Evolutionary conservation across 2,329 filamentous ascomycete species (phyloP).

Genomic region (Calonectria leucothoes): DNA sequence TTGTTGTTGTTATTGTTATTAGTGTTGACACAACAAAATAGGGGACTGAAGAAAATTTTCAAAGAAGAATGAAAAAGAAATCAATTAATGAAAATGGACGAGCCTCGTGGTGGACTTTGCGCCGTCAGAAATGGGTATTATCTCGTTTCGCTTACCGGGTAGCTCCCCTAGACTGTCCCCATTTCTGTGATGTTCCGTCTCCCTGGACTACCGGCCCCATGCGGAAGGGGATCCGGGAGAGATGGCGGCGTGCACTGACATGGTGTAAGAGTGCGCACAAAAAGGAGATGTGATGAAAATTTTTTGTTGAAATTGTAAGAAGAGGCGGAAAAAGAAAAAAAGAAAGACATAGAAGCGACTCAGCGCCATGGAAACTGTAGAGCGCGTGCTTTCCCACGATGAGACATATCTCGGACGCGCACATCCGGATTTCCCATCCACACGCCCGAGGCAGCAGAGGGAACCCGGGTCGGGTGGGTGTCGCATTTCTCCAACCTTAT

Average conservation of each 20-base stretch:
- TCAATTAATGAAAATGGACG: slow-evolving; percentile 32
- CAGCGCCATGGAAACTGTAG: neutral
- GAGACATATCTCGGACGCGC: slow-evolving; percentile 16
- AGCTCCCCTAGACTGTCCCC: slow-evolving; percentile 36
- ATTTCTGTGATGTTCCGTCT: slow-evolving; percentile 28
- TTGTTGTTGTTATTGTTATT: neutral
- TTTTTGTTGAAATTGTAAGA: slow-evolving; percentile 1
- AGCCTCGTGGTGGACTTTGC: slow-evolving; percentile 37
- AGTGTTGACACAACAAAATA: neutral
- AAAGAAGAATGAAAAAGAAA: slow-evolving; percentile 28
- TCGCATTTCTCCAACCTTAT: slow-evolving; percentile 40
- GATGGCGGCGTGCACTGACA: slow-evolving; percentile 22
- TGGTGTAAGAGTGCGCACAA: slow-evolving; percentile 7
- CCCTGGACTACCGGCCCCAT: slow-evolving; percentile 41
- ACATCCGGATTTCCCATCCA: slow-evolving; percentile 10
- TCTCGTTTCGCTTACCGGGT: slow-evolving; percentile 41
- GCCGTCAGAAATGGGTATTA: slow-evolving; percentile 37
- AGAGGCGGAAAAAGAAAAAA: neutral
- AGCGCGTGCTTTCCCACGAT: neutral
- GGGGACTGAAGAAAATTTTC: slow-evolving; percentile 23
- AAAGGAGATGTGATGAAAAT: neutral
- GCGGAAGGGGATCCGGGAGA: slow-evolving; percentile 34
- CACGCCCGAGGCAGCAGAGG: slow-evolving; percentile 5
- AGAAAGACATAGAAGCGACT: neutral
- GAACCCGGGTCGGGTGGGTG: slow-evolving; percentile 12